Evolutionary conservation across 768 basidiomycete genomes (phyloP).

Genomic region (Serendipita sp.): DNA sequence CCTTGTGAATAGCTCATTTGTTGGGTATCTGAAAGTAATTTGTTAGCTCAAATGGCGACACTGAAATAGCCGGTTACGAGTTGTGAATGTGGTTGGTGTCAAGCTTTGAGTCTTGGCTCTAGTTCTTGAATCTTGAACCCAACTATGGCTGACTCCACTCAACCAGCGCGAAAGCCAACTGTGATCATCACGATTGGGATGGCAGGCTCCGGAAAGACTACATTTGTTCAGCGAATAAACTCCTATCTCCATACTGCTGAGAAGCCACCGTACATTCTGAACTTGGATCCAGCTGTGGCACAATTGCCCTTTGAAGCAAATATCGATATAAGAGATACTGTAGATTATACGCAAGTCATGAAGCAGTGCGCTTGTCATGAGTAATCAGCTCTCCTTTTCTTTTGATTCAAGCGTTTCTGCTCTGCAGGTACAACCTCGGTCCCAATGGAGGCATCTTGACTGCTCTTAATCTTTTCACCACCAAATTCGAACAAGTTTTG

Average conservation of each 20-base stretch:
- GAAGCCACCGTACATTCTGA: slow-evolving; percentile 83
- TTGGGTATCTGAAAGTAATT: too few species aligned
- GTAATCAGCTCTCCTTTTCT: slow-evolving; percentile 9
- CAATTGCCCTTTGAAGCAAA: slow-evolving; percentile 87
- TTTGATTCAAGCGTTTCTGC: background rate
- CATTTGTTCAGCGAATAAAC: slow-evolving; percentile 89
- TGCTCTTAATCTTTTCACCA: slow-evolving; percentile 92
- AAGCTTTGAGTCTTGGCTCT: background rate
- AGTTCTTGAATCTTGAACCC: background rate
- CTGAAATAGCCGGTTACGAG: too few species aligned
- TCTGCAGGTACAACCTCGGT: slow-evolving; percentile 79
- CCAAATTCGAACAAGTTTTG: slow-evolving; percentile 96
- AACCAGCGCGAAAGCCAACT: slow-evolving; percentile 31
- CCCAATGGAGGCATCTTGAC: slow-evolving; percentile 98
- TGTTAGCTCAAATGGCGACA: too few species aligned
- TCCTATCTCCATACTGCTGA: slow-evolving; percentile 65
- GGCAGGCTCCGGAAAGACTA: slow-evolving; percentile 96
- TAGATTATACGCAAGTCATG: slow-evolving; percentile 97
- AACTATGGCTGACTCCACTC: background rate
- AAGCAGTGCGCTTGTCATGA: slow-evolving; percentile 59
- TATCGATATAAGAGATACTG: slow-evolving; percentile 94
- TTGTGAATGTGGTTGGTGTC: too few species aligned
- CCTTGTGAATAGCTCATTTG: too few species aligned
- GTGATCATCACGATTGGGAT: slow-evolving; percentile 87
- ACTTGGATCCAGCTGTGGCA: slow-evolving; percentile 91